Conservation (phyloP, 306 rosid genomes). For the Vigna nakashimae region DNA sequence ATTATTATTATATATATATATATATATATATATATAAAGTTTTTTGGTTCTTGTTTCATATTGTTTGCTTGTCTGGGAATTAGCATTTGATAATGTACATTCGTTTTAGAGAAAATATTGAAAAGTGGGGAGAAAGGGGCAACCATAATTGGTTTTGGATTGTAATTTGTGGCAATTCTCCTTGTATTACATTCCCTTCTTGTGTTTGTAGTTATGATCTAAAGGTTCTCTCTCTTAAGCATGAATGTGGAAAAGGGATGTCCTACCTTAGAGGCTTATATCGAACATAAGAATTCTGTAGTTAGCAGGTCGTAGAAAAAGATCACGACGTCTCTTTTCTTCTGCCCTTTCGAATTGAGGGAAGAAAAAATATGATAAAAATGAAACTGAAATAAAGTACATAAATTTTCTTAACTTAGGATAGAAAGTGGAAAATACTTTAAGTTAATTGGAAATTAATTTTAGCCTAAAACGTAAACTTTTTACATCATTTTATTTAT, state of each 20-base stretch:
- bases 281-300: background rate
- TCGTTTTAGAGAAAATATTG: slow-evolving; percentile 59
- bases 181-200: background rate
- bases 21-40: slow-evolving; percentile 13
- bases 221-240: background rate
- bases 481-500: no score
- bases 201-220: background rate
- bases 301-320: background rate
- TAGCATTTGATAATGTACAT: slow-evolving; percentile 70
- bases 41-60: slow-evolving; percentile 39
- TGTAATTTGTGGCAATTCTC: slow-evolving; percentile 13
- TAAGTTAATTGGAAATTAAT: no score
- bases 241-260: slow-evolving; percentile 6
- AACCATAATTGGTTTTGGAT: slow-evolving; percentile 39
- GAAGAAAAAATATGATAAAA: background rate
- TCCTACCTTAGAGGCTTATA: background rate
- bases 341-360: background rate
- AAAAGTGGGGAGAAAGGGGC: slow-evolving; percentile 37
- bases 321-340: no score
- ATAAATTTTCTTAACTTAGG: background rate
- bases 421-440: background rate
- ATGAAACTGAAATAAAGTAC: background rate
- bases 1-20: background rate
- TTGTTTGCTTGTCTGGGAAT: slow-evolving; percentile 61
- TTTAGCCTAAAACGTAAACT: no score